These are phyloP conservation scores for Macrophomina phaseolina DNA, from an alignment of 2,329 filamentous ascomycete species.

Conservation along the genomic window DNA sequence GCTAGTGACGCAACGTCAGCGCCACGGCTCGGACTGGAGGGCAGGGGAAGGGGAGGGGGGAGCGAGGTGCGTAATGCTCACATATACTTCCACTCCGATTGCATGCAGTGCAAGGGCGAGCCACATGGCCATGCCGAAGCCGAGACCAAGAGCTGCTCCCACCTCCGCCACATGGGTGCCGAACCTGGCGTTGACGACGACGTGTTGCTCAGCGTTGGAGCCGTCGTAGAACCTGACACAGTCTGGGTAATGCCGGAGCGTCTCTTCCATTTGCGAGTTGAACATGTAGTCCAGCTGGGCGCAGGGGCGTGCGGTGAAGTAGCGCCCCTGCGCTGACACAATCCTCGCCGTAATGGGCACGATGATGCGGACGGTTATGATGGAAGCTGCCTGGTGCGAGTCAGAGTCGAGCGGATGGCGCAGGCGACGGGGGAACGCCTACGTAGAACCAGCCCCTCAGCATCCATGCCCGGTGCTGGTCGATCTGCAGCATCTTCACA, in stretches of 20 bases:
- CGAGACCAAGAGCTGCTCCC: constrained; percentile 53
- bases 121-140: constrained; percentile 62
- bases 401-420: no score
- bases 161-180: constrained; percentile 37
- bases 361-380: constrained; percentile 60
- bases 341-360: constrained; percentile 51
- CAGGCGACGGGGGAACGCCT: no score
- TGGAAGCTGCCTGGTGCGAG: constrained; percentile 49
- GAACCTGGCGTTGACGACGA: constrained; percentile 37
- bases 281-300: background rate
- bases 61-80: constrained; percentile 43
- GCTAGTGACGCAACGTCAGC: background rate
- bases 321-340: constrained; percentile 42
- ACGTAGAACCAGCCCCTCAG: constrained; percentile 49
- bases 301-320: constrained; percentile 32
- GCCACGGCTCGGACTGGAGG: background rate
- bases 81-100: constrained; percentile 48
- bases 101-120: constrained; percentile 59
- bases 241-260: constrained; percentile 37
- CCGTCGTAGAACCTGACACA: constrained; percentile 52
- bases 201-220: constrained; percentile 33
- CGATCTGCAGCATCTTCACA: constrained; percentile 65
- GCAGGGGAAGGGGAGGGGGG: background rate
- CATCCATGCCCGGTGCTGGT: constrained; percentile 70
- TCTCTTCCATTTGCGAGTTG: background rate